phyloP scores from a whole-genome alignment of 2,329 filamentous ascomycete genomes.

The Cytospora piceae region DNA sequence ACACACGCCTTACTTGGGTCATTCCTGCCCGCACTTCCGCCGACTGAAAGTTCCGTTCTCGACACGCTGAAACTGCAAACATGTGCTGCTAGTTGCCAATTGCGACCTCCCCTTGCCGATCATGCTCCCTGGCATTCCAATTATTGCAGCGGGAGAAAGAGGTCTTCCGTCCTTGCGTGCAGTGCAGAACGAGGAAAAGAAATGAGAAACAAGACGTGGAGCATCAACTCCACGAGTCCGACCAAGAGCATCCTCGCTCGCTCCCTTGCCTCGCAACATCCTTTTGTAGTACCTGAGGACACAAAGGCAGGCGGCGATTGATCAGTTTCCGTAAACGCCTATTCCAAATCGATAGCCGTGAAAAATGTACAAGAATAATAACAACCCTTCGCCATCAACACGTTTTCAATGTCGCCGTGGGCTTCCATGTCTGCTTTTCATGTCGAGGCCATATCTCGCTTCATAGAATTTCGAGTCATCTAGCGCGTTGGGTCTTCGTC shows the following conservation, averaged over 20 bases:
- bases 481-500: constrained; percentile 8
- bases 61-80: constrained; percentile 12
- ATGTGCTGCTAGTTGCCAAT: constrained; percentile 4
- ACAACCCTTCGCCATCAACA: constrained; percentile 7
- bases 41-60: constrained; percentile 2
- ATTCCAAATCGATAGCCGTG: constrained; percentile 22
- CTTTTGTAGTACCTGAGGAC: not conserved
- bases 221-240: not conserved
- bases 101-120: not conserved
- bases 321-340: constrained; percentile 23
- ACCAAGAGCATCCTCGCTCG: constrained; percentile 1
- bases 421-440: not conserved
- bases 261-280: not conserved
- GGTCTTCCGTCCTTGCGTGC: constrained; percentile 11
- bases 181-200: not conserved
- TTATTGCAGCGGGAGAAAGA: constrained; percentile 9
- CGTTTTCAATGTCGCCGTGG: constrained; percentile 21
- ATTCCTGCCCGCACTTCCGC: constrained; percentile 3
- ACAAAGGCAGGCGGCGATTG: constrained; percentile 6
- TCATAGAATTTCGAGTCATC: not conserved
- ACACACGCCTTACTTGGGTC: constrained; percentile 17
- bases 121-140: constrained; percentile 10
- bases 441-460: constrained; percentile 1
- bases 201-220: not conserved
- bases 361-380: constrained; percentile 30